Evolutionary conservation across 805 yeast genomes (phyloP).

Genomic region (Pachysolen tannophilus): DNA sequence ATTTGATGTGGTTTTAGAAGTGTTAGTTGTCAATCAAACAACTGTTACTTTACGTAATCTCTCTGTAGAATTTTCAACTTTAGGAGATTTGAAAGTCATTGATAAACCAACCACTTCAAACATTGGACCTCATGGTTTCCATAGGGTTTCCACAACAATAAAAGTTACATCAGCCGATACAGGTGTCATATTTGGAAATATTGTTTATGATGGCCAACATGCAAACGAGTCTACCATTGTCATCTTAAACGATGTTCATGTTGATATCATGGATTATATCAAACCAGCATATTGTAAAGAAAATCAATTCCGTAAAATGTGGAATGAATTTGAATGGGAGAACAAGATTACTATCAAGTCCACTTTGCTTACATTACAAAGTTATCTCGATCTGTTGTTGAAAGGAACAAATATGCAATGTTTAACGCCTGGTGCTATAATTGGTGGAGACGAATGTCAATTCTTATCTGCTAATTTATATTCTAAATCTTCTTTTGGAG

Average conservation of each 20-base stretch:
- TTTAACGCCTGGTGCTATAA: conserved; percentile 85
- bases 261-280: conserved; percentile 95
- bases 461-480: conserved; percentile 92
- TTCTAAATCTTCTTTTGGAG: conserved; percentile 90
- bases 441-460: conserved; percentile 82
- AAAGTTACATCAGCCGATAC: conserved; percentile 97
- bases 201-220: conserved; percentile 92
- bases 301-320: conserved; percentile 88
- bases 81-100: conserved; percentile 92
- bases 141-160: conserved; percentile 78
- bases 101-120: conserved; percentile 87
- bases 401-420: conserved; percentile 89
- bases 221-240: conserved; percentile 86
- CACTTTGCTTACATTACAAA: conserved; percentile 55
- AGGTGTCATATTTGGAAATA: conserved; percentile 96
- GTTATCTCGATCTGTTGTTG: conserved; percentile 68
- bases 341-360: conserved; percentile 89
- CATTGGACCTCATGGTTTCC: conserved; percentile 96
- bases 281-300: conserved; percentile 91
- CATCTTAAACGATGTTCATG: conserved; percentile 88
- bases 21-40: conserved; percentile 90
- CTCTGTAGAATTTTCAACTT: conserved; percentile 89
- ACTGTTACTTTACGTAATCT: conserved; percentile 82
- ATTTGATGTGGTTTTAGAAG: conserved; percentile 92
- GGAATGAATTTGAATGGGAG: conserved; percentile 99